Base-by-base conservation (phyloP, 345 rosid genomes). In the Populus davidiana region DNA sequence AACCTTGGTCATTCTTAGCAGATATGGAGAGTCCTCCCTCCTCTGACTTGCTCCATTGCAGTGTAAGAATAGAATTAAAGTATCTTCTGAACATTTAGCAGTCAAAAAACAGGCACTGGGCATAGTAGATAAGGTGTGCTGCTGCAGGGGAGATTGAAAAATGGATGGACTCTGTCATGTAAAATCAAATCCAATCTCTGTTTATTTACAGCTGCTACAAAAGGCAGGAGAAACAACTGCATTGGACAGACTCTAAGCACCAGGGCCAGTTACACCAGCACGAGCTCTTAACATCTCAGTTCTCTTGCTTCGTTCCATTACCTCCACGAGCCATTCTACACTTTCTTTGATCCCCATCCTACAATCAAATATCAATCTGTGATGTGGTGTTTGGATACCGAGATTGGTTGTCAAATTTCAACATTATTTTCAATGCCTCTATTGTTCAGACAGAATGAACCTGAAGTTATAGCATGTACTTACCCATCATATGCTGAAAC, bases 231-330 rank as follows among this genome's bases (percentile, higher is more conserved):
- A 61, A 82, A 65, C 71, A 70, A 64, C 52, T 18, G 59, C 73
- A 64, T 44, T 41, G 11, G 67, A 33, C 29, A 35, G 76, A 75
- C 50, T 69, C 85, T 84, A 83, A 77, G 78, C 79, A 59, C 86
- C 78, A 78, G 79, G 86, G 78, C 87, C 78, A 5, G 78, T 70
- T 75, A 72, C 82, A 29, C 92, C 93, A 20, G 92, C 86, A 16
- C 97, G 97, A 27, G 84, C 88, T 83, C 93, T 89, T 90, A 96
- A 75, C 77, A 83, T 85, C 85, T 92, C 99, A 4, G 97, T 91
- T 89, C 99, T 91, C 89, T 91, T 96, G 94, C 98, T 93, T 86
- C 93, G 90, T 83, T 91, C 97, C 98, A 96, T 96, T 80, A 90
- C 98, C 47, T 88, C 93, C 17, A 92, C 90, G 38, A 96, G 88